Evolutionary conservation across 495 filamentous ascomycete species (phyloP).

Genomic region (Penicillium desertorum): DNA sequence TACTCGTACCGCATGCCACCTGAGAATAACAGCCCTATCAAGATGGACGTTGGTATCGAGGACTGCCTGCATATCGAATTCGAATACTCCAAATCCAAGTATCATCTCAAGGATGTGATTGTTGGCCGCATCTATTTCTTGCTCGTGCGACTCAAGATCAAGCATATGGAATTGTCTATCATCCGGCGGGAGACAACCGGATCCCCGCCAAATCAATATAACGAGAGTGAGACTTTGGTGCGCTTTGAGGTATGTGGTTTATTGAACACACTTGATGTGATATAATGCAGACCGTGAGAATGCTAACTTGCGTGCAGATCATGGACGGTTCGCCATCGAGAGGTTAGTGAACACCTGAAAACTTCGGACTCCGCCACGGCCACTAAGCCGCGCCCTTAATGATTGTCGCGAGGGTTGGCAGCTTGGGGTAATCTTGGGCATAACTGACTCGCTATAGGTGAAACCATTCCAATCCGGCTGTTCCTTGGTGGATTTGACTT

Average conservation of each 20-base stretch:
- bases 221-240: slow-evolving; percentile 97
- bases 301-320: slow-evolving; percentile 59
- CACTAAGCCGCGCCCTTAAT: background rate
- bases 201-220: slow-evolving; percentile 99
- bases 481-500: slow-evolving; percentile 98
- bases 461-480: slow-evolving; percentile 96
- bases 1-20: slow-evolving; percentile 98
- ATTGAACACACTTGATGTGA: background rate
- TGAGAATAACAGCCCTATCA: slow-evolving; percentile 96
- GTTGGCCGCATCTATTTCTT: slow-evolving; percentile 99
- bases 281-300: background rate
- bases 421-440: background rate
- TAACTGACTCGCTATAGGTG: slow-evolving; percentile 54
- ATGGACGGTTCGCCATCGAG: slow-evolving; percentile 98
- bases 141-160: slow-evolving; percentile 96
- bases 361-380: background rate
- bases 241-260: slow-evolving; percentile 78
- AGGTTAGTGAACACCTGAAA: slow-evolving; percentile 48
- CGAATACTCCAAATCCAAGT: slow-evolving; percentile 98
- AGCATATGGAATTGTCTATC: slow-evolving; percentile 99
- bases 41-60: slow-evolving; percentile 99
- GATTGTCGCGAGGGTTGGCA: background rate
- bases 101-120: slow-evolving; percentile 99
- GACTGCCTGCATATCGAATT: slow-evolving; percentile 99
- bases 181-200: slow-evolving; percentile 96